phyloP scores from a whole-genome alignment of 2,329 filamentous ascomycete genomes.

The Pyricularia pennisetigena region DNA sequence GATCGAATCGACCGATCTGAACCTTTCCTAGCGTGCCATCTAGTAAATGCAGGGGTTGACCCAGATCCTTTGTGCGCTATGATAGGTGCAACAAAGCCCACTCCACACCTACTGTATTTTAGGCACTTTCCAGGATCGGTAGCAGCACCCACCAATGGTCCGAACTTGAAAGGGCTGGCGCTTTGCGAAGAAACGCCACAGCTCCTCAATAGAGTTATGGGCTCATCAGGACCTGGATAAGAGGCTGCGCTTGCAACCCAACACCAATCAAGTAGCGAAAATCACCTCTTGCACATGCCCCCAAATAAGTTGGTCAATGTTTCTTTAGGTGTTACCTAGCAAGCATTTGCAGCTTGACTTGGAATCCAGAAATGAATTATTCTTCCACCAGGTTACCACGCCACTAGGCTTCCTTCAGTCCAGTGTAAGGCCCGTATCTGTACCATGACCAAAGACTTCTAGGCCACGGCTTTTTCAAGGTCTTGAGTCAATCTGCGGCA shows the following conservation, averaged over 20 bases:
- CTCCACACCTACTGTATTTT: not conserved
- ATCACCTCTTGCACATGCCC: not conserved
- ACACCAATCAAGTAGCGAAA: not conserved
- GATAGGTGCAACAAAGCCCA: not conserved
- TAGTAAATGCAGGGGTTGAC: not conserved
- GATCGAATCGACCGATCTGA: not conserved
- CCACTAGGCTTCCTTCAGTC: not conserved
- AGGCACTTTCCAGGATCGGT: not conserved
- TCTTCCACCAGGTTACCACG: not conserved
- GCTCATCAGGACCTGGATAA: not conserved
- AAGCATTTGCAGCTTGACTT: too few species aligned
- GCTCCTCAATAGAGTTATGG: not conserved
- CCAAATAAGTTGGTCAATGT: not conserved
- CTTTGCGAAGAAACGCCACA: not conserved
- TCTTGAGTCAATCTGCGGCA: conserved; percentile 49
- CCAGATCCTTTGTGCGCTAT: not conserved
- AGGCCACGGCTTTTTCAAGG: conserved; percentile 53
- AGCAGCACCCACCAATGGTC: not conserved
- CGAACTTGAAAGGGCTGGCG: not conserved
- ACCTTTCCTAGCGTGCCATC: not conserved
- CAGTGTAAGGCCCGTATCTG: conserved; percentile 57
- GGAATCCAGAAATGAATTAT: too few species aligned
- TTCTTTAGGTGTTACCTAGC: not conserved
- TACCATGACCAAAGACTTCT: conserved; percentile 46
- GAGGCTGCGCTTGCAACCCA: not conserved